phyloP scores from a whole-genome alignment of 768 basidiomycete genomes.

The Suillus brevipes region DNA sequence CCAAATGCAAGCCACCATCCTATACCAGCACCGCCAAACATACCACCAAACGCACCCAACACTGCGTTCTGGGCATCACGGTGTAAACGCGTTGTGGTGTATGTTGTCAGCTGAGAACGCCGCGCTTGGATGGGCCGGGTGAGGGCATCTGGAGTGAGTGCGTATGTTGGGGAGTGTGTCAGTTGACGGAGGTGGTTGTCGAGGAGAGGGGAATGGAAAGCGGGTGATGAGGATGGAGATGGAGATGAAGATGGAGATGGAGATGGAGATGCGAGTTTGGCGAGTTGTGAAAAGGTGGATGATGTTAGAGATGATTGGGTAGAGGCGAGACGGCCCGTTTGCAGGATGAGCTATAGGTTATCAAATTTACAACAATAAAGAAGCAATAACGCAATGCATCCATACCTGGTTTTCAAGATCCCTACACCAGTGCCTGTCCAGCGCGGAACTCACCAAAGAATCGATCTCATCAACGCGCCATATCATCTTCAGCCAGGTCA shows the following conservation, averaged over 20 bases:
- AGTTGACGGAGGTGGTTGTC: conserved; percentile 60
- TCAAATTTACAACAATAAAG: background rate
- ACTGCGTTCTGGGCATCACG: conserved; percentile 61
- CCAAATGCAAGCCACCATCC: conserved; percentile 54
- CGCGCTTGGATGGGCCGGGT: conserved; percentile 52
- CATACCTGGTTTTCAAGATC: conserved; percentile 53
- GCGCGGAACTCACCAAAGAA: conserved; percentile 31
- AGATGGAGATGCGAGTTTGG: conserved; percentile 37
- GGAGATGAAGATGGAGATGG: too few species aligned
- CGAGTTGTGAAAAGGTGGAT: conserved; percentile 42
- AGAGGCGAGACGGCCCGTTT: conserved; percentile 57
- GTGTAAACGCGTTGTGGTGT: conserved; percentile 62
- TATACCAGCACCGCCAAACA: conserved; percentile 49
- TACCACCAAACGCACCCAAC: conserved; percentile 48
- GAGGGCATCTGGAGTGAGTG: conserved; percentile 46
- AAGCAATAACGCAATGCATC: conserved; percentile 2
- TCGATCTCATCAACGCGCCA: conserved; percentile 44
- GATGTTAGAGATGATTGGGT: conserved; percentile 46
- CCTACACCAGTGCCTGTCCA: conserved; percentile 40
- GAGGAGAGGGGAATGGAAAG: conserved; percentile 54
- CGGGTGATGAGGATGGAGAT: conserved; percentile 22
- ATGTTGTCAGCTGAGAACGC: conserved; percentile 50
- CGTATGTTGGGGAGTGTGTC: conserved; percentile 43
- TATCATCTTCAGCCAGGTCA: conserved; percentile 41
- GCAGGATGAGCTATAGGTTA: conserved; percentile 55